Base-by-base conservation (phyloP, 129 eudicot genomes). In the Escallonia rubra region DNA sequence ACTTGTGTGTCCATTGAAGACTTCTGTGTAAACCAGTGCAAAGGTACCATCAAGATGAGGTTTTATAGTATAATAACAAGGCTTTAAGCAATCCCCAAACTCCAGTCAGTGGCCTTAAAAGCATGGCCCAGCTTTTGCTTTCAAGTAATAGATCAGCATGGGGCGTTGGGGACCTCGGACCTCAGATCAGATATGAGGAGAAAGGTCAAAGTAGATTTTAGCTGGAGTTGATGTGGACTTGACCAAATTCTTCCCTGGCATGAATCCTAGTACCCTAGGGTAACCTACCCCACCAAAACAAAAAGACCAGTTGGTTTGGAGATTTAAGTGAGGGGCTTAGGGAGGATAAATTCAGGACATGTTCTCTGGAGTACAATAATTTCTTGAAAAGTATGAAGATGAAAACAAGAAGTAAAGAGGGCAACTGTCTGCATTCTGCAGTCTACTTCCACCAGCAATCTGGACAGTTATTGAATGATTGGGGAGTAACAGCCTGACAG, bases 401-500 rank as follows among this genome's bases (percentile, higher is more conserved):
- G 34, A 23, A 23, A 2, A 67, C 67, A 71, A 75, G 70, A 69
- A 68, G 49, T 71, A 71, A 72, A 61, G 60, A 45, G 62, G 48
- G 66, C 73, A 77, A 66, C 77, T 66, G 63, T 54, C 64, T 43
- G 14, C 79, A 48, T 11, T 72, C 66, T 43, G 14, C 79, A 48
- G 12, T 72, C 66, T 45, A 72, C 57, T 42, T 10, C 44, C 43
- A 73, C 59, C 73, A 74, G 50, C 63, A 75, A 73, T 63, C 44
- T 70, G 39, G 64, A 73, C 69, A 15, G 54, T 67, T 12, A 42
- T 54, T 67, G 49, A 67, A 67, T 53, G 72, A 78, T 78, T 67
- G 63, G 68, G 57, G 43, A 41, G 58, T 68, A 67, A 42, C 48
- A 23, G 34, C 34, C 34, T 23, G 34, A 23, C 34, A 71, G 66